Evolutionary conservation across 2,329 filamentous ascomycete species (phyloP).

Genomic region (Pestalotiopsis sp.): DNA sequence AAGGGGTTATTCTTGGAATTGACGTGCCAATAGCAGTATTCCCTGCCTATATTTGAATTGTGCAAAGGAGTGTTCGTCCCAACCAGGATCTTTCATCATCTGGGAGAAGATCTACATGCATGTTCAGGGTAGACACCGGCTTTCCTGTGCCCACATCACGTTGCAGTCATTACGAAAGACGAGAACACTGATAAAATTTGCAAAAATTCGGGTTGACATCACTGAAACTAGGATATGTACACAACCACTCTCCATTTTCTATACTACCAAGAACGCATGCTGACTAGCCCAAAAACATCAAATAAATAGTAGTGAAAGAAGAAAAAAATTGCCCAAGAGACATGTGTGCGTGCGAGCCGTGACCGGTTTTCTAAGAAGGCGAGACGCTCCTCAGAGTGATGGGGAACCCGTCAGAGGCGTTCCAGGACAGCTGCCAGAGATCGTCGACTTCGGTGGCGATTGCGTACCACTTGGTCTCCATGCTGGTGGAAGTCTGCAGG

Average conservation of each 20-base stretch:
- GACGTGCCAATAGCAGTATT: too few relatives aligned
- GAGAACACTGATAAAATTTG: not conserved
- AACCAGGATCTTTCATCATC: too few relatives aligned
- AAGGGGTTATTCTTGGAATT: too few relatives aligned
- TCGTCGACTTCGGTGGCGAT: not conserved
- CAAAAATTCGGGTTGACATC: not conserved
- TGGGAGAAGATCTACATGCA: too few relatives aligned
- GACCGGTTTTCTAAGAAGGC: not conserved
- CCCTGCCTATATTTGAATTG: too few relatives aligned
- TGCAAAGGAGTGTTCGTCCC: too few relatives aligned
- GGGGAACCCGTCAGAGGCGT: not conserved
- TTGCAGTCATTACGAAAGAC: not conserved
- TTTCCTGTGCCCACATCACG: too few relatives aligned
- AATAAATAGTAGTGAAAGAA: not conserved
- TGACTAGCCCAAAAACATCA: not conserved
- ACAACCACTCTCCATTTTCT: not conserved
- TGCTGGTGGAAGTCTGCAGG: not conserved
- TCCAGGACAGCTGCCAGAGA: slow-evolving; percentile 5
- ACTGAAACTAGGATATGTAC: not conserved
- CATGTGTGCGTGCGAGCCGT: not conserved
- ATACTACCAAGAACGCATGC: not conserved
- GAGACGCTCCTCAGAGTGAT: slow-evolving; percentile 5
- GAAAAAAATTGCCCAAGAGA: not conserved
- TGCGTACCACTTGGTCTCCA: slow-evolving; percentile 5
- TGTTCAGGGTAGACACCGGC: too few relatives aligned